A percentile compares a stretch with the other conserved stretches of the same genome.
Conservation (phyloP, 2,329 filamentous ascomycete genomes). For the Paecilomyces formosus region DNA sequence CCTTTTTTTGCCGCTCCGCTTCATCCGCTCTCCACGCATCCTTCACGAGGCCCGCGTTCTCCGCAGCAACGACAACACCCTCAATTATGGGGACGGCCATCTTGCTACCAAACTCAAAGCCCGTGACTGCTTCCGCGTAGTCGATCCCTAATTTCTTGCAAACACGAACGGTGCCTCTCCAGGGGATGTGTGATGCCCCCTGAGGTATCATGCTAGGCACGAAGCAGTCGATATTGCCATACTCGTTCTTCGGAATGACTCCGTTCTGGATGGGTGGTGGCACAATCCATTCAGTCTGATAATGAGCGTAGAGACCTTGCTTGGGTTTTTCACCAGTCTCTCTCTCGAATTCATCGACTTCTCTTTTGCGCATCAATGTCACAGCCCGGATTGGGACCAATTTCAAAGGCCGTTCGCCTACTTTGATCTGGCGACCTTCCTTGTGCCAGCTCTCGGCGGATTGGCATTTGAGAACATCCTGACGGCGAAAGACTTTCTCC, state of each 20-base stretch:
- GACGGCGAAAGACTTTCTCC: constrained; percentile 72
- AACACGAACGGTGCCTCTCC: constrained; percentile 66
- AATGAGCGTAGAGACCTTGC: constrained; percentile 74
- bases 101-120: constrained; percentile 91
- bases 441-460: constrained; percentile 97
- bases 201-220: constrained; percentile 84
- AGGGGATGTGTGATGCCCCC: constrained; percentile 78
- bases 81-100: constrained; percentile 89
- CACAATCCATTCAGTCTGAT: constrained; percentile 94
- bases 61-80: constrained; percentile 79
- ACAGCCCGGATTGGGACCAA: constrained; percentile 84
- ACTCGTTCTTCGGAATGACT: constrained; percentile 85
- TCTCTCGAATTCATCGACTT: constrained; percentile 78
- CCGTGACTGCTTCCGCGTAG: constrained; percentile 88
- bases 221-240: constrained; percentile 95
- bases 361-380: constrained; percentile 76
- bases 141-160: constrained; percentile 81
- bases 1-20: constrained; percentile 65
- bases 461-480: constrained; percentile 77
- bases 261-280: constrained; percentile 78
- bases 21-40: constrained; percentile 75
- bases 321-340: constrained; percentile 73
- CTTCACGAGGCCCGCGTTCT: constrained; percentile 66
- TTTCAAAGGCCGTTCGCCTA: constrained; percentile 71
- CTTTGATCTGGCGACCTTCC: constrained; percentile 70